Evolutionary conservation across 352 stramenopile species (phyloP), one percentile per base, ranked within the genome.

Genomic region (Phytophthora chlamydospora): DNA sequence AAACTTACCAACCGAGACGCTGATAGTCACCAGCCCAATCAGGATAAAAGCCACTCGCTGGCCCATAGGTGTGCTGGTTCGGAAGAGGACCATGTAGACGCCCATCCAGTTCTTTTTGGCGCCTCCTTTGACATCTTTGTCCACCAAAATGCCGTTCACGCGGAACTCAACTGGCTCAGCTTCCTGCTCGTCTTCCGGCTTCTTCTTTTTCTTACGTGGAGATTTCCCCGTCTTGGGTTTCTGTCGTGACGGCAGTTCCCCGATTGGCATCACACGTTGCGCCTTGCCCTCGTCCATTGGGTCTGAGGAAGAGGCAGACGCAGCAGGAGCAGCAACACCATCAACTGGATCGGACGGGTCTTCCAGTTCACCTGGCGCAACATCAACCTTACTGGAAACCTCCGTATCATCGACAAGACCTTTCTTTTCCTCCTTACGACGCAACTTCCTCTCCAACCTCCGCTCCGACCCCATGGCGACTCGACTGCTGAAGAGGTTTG

Each of bases 11-110:
- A 73, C 66, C 7, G 71, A 83, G 41, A 92, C 83, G 36, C 81
- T 90, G 38, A 89, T 55, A 14, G 78, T 89, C 33, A 92, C 83
- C 59, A 90, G 71, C 36, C 88, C 73, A 35, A 92, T 77, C 35
- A 92, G 52, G 14, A 83, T 75, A 35, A 92, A 76, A 17, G 83
- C 83, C 29, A 90, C 74, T 49, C 58, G 62, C 61, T 92, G 83
- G 11, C 83, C 83, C 40, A 78, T 77, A 0, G 83, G 83, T 6
- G 81, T 92, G 45, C 75, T 89, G 55, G 75, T 90, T 59, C 88
- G 62, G 62, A 90, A 92, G 41, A 92, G 64, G 9, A 90, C 66
- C 61, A 90, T 72, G 61, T 92, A 92, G 50, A 88, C 74, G 17
- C 78, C 65, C 52, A 88, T 77, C 83, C 83, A 92, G 42, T 83